Percentiles rank a stretch among this genome's conserved stretches.
phyloP scores from a whole-genome alignment of 164 flowering plant species.

The Stephania japonica region DNA sequence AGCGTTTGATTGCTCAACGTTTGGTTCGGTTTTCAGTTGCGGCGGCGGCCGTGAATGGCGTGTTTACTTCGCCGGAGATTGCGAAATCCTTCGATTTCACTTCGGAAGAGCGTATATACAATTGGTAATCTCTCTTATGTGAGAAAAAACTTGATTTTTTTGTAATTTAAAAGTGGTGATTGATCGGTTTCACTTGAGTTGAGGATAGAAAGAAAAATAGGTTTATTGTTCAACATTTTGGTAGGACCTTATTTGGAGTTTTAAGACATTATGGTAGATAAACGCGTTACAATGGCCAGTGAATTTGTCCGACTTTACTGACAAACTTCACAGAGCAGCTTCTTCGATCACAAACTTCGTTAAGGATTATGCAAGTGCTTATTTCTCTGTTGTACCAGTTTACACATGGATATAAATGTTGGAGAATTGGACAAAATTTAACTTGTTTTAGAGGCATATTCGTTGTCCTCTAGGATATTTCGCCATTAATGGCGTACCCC shows the following conservation, averaged over 20 bases:
- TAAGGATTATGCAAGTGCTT: not conserved
- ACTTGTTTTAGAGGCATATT: no score
- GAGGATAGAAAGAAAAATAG: not conserved
- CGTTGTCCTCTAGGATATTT: no score
- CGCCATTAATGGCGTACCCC: no score
- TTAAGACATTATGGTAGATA: not conserved
- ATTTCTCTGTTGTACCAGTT: not conserved
- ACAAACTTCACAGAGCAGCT: not conserved
- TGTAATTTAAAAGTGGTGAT: not conserved
- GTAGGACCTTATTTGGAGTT: not conserved
- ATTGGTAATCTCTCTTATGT: conserved; percentile 46
- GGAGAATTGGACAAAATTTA: no score
- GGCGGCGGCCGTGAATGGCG: conserved; percentile 31
- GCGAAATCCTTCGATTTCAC: conserved; percentile 77
- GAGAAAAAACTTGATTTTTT: not conserved
- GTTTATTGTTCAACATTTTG: not conserved
- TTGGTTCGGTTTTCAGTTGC: conserved; percentile 32
- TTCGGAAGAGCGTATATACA: conserved; percentile 79
- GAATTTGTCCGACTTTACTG: not conserved
- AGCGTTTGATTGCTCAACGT: not conserved
- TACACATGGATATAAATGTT: not conserved
- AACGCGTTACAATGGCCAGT: no score
- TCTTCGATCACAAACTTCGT: not conserved
- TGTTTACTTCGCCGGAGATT: conserved; percentile 64
- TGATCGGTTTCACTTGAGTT: no score